Evolutionary conservation across 2,329 filamentous ascomycete species (phyloP).

Genomic region (Scolecobasidium constrictum): DNA sequence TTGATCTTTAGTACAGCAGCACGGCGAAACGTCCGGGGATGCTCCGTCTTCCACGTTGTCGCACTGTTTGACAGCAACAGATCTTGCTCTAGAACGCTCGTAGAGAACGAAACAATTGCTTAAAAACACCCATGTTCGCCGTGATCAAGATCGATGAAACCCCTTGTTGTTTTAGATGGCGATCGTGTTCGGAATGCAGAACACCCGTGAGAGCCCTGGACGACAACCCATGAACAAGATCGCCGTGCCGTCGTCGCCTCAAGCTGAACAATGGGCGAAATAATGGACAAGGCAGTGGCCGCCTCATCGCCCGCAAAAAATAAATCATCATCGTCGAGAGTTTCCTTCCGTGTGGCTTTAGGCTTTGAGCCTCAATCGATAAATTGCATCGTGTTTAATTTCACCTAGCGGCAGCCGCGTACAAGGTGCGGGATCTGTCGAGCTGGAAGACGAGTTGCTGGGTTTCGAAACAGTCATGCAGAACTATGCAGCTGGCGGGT

Average conservation of each 20-base stretch:
- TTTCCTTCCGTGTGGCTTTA: background rate
- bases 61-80: background rate
- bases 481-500: no score
- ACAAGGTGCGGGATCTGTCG: background rate
- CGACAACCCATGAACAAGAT: background rate
- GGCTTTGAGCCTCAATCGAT: background rate
- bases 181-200: background rate
- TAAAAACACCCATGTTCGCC: background rate
- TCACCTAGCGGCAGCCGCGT: background rate
- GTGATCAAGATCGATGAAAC: slow-evolving; percentile 1
- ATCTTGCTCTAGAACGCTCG: no score
- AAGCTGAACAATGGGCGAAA: no score
- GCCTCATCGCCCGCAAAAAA: background rate
- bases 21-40: background rate
- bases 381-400: background rate
- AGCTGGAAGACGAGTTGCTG: background rate
- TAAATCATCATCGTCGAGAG: background rate
- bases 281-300: no score
- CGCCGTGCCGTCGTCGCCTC: background rate
- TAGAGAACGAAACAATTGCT: no score
- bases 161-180: background rate
- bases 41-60: background rate
- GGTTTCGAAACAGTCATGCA: background rate
- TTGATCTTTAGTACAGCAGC: no score
- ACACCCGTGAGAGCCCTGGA: background rate